These are phyloP conservation scores for Cucurbita maxima DNA, from an alignment of 306 rosid species.

Conservation along the genomic window DNA sequence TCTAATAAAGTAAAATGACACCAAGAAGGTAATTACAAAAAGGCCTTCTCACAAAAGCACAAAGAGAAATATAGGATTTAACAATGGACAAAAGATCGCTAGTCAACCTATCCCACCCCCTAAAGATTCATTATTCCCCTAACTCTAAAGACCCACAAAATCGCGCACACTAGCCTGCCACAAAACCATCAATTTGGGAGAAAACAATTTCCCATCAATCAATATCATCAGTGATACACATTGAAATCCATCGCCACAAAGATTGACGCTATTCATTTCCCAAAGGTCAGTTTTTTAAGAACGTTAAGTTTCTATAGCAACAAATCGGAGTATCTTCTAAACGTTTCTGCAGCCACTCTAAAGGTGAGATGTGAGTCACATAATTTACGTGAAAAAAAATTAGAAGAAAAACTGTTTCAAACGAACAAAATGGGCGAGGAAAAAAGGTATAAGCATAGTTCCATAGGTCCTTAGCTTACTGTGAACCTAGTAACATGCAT, in stretches of 20 bases:
- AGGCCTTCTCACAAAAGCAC: no score
- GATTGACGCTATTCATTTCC: neutral
- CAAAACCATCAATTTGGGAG: neutral
- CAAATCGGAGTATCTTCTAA: neutral
- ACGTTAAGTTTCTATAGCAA: neutral
- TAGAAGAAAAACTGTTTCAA: neutral
- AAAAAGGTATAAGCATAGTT: neutral
- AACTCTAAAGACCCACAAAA: no score
- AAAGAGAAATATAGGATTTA: no score
- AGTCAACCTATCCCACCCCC: no score
- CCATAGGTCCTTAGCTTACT: neutral
- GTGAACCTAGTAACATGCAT: conserved; percentile 5
- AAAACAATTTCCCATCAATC: neutral
- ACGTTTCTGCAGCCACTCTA: neutral
- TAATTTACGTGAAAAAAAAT: neutral
- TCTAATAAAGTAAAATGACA: no score
- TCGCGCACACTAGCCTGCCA: no score
- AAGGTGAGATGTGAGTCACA: neutral
- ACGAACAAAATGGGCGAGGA: no score
- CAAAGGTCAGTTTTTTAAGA: neutral
- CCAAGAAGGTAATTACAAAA: no score
- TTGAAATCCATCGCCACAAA: neutral
- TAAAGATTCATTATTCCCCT: no score
- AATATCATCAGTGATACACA: neutral
- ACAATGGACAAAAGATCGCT: no score